Evolutionary conservation across 768 basidiomycete genomes (phyloP).

Genomic region (Tremella mesenterica): DNA sequence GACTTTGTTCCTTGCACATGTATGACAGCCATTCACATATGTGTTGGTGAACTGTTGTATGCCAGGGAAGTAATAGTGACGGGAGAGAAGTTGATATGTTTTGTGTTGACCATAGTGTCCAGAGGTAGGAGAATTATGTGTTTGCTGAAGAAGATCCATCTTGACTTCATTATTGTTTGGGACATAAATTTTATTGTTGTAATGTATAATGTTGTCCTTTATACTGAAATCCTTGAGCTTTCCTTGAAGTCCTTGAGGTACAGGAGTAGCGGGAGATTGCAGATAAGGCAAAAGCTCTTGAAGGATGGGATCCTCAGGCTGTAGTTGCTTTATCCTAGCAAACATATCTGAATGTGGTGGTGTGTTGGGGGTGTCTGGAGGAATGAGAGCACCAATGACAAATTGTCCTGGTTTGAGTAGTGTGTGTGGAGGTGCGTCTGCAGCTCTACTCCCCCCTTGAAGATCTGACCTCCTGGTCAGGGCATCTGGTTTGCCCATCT

Average conservation of each 20-base stretch:
- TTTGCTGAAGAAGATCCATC: neutral
- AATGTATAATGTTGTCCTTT: neutral
- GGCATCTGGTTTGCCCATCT: conserved; percentile 7
- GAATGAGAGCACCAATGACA: neutral
- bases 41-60: conserved; percentile 23
- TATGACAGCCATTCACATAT: conserved; percentile 46
- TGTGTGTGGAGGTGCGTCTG: neutral
- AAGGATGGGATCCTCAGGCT: conserved; percentile 1
- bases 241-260: neutral
- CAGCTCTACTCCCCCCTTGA: conserved; percentile 7
- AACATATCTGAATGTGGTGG: neutral
- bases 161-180: conserved; percentile 3
- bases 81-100: conserved; percentile 24
- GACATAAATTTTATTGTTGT: neutral
- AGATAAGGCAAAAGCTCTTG: neutral
- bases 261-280: neutral
- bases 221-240: neutral
- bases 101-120: conserved; percentile 40
- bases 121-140: conserved; percentile 25
- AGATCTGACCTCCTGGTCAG: conserved; percentile 8
- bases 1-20: conserved; percentile 44
- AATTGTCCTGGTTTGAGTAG: conserved; percentile 1
- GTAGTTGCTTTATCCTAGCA: neutral
- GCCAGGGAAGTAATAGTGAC: conserved; percentile 40
- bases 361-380: neutral